Evolutionary conservation across 495 filamentous ascomycete genomes (phyloP), one percentile per base, ranked within the genome.

Genomic region (Cetradonia linearis): DNA sequence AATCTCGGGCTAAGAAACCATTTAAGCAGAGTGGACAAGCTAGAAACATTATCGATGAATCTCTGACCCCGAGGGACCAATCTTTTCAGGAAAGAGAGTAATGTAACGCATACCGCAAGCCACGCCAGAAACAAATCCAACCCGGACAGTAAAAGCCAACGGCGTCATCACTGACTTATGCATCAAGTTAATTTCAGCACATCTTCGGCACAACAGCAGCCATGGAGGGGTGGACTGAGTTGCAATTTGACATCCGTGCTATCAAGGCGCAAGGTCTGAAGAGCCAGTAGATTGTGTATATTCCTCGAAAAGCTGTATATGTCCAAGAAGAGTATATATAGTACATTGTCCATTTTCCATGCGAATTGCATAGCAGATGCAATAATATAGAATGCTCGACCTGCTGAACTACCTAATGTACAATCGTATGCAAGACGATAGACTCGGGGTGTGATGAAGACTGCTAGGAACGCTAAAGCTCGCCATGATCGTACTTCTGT

Each of bases 171-270:
- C 48, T 25, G 48, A 60, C 48, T 60, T 16, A 20, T 49, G 58
- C 58, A 60, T 53, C 30, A 47, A 36, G 1, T 77, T 53, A 49
- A 79, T 86, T 71, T 86, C 70, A 84, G 83, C 83, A 86, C 83
- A 78, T 84, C 82, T 85, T 91, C 87, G 91, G 91, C 91, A 89
- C 91, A 91, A 89, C 84, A 77, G 74, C 83, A 89, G 87, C 81
- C 87, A 96, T 87, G 72, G 76, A 34, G 47, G 52, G 44, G 42
- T 50, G 60, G 78, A 77, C 85, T 79, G 82, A 78, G 86, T 88
- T 89, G 91, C 83, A 96, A 95, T 94, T 95, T 96, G 91, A 95
- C 91, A 96, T 94, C 88, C 85, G 88, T 95, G 90, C 91, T 91
- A 73, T 8, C 3, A 27, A 34, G 25, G 5, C 7, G 25, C 5